Conservation (phyloP, 2,329 filamentous ascomycete genomes). For the Ramularia endophylla region DNA sequence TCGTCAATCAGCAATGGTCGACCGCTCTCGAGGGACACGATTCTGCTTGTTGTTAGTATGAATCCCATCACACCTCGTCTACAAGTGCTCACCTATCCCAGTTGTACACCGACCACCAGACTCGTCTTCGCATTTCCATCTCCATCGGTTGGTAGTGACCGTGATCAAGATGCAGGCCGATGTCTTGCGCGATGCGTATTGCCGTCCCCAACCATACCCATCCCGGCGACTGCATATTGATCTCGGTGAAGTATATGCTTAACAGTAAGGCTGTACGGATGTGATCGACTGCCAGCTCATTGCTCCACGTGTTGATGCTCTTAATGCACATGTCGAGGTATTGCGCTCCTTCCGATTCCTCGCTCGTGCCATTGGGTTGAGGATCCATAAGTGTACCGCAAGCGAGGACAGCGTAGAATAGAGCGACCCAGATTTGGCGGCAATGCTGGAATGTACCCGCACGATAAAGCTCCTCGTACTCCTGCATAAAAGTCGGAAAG, state of each 20-base stretch:
- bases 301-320: slow-evolving; percentile 74
- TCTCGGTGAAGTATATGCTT: slow-evolving; percentile 75
- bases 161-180: slow-evolving; percentile 72
- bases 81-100: slow-evolving; percentile 63
- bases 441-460: slow-evolving; percentile 54
- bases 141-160: slow-evolving; percentile 70
- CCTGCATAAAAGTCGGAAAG: slow-evolving; percentile 73
- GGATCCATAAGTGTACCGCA: slow-evolving; percentile 70
- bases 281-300: slow-evolving; percentile 70
- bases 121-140: slow-evolving; percentile 74
- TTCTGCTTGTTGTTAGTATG: slow-evolving; percentile 36
- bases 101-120: slow-evolving; percentile 94
- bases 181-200: slow-evolving; percentile 73
- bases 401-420: slow-evolving; percentile 79
- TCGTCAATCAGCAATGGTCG: slow-evolving; percentile 80
- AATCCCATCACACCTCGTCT: background rate
- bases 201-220: slow-evolving; percentile 81
- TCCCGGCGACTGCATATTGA: slow-evolving; percentile 77
- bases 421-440: slow-evolving; percentile 65
- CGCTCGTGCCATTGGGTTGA: slow-evolving; percentile 48
- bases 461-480: slow-evolving; percentile 72
- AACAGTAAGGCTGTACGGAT: slow-evolving; percentile 66
- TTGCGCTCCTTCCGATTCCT: slow-evolving; percentile 52
- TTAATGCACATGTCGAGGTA: slow-evolving; percentile 66
- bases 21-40: slow-evolving; percentile 72